Percentiles rank a stretch among this genome's conserved stretches.
These are phyloP conservation scores for Globisporangium cylindrosporum DNA, from an alignment of 352 stramenopile genomes.

Conservation along the genomic window DNA sequence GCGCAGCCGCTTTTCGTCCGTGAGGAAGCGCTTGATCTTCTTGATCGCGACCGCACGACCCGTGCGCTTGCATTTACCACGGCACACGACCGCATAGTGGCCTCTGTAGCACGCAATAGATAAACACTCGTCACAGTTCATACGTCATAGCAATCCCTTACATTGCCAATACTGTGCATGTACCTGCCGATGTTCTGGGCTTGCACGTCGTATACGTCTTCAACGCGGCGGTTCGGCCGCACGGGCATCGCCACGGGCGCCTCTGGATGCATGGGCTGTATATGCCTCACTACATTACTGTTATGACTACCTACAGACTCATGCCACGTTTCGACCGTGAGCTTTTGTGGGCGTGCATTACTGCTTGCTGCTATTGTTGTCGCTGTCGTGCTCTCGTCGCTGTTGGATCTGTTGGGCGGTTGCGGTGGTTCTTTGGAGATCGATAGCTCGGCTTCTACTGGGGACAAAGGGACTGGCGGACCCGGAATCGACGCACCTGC, in stretches of 20 bases:
- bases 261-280: background rate
- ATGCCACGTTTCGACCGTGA: conserved; percentile 14
- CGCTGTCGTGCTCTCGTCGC: background rate
- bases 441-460: conserved; percentile 2
- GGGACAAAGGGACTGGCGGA: background rate
- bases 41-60: conserved; percentile 68
- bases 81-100: conserved; percentile 69
- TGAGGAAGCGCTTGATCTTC: conserved; percentile 82
- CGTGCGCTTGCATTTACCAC: conserved; percentile 48
- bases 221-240: conserved; percentile 31
- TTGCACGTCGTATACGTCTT: conserved; percentile 59
- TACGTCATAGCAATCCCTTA: background rate
- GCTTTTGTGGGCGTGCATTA: background rate
- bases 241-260: conserved; percentile 7
- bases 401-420: background rate
- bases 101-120: conserved; percentile 29
- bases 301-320: background rate
- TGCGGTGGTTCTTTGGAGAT: background rate
- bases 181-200: conserved; percentile 49
- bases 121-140: background rate
- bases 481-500: background rate
- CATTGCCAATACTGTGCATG: background rate
- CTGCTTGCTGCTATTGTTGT: background rate
- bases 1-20: conserved; percentile 57
- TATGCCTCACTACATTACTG: background rate